Evolutionary conservation across 768 basidiomycete genomes (phyloP).

Genomic region (Russula ochroleuca): DNA sequence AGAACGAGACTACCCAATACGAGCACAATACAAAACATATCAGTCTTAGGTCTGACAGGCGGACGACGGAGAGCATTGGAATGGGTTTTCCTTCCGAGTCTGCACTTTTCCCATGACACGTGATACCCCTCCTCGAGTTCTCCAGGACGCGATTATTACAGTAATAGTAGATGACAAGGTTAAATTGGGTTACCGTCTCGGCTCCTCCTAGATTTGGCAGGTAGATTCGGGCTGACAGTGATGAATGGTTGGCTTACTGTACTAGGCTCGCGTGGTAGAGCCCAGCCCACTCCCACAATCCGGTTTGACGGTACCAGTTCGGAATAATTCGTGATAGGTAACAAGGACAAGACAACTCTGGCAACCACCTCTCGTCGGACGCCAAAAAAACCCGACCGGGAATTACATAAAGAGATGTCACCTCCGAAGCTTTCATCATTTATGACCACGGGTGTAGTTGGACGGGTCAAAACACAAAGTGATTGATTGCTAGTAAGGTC

Average conservation of each 20-base stretch:
- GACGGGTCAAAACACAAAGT: conserved; percentile 35
- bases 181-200: background rate
- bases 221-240: too few species aligned
- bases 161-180: background rate
- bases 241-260: background rate
- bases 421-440: background rate
- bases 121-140: background rate
- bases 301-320: background rate
- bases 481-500: conserved; percentile 34
- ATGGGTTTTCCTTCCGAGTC: background rate
- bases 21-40: background rate
- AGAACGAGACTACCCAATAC: background rate
- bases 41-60: too few species aligned
- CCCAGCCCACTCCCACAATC: background rate
- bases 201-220: background rate
- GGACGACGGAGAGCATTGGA: too few species aligned
- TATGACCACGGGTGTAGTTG: conserved; percentile 30
- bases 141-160: background rate
- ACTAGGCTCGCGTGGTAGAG: too few species aligned
- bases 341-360: too few species aligned
- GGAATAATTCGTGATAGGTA: too few species aligned
- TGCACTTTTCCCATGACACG: background rate
- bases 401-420: background rate
- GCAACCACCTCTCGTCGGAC: conserved; percentile 19
- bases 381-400: conserved; percentile 12